Evolutionary conservation across 345 rosid genomes (phyloP).

Genomic region (Eucalyptus victrix): DNA sequence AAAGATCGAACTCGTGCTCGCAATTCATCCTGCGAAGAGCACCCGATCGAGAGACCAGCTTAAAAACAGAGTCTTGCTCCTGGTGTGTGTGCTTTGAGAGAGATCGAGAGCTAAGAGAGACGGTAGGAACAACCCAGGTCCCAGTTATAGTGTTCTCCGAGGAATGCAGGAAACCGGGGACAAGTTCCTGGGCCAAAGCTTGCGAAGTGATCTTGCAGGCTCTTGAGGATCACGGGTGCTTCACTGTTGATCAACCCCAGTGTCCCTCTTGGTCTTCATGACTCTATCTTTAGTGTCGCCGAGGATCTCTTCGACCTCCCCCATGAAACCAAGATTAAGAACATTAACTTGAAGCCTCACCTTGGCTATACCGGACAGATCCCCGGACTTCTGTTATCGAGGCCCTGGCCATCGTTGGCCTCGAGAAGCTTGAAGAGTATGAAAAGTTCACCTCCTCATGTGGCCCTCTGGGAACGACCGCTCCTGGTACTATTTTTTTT

Average conservation of each 20-base stretch:
- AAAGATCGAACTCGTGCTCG: background rate
- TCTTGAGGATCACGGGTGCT: slow-evolving; percentile 11
- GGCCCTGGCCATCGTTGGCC: slow-evolving; percentile 19
- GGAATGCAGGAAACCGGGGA: background rate
- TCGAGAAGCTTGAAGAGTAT: slow-evolving; percentile 1
- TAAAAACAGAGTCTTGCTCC: background rate
- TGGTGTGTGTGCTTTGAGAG: background rate
- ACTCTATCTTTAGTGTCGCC: background rate
- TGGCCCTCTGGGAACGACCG: slow-evolving; percentile 28
- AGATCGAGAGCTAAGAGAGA: background rate
- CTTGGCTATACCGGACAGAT: slow-evolving; percentile 16
- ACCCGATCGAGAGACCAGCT: background rate
- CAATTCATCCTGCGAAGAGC: background rate
- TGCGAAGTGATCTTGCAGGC: background rate
- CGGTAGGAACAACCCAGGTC: background rate
- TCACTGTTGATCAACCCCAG: background rate
- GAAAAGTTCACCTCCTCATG: slow-evolving; percentile 19
- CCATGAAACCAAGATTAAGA: slow-evolving; percentile 14
- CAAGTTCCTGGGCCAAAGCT: background rate
- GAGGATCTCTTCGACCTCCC: slow-evolving; percentile 10
- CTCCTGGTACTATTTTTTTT: slow-evolving; percentile 11
- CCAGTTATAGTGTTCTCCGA: background rate
- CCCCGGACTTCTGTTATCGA: slow-evolving; percentile 27
- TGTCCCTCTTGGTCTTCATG: background rate
- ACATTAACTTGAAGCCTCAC: slow-evolving; percentile 12